Base-by-base conservation (phyloP, 164 flowering plant genomes). In the Umbellularia californica region DNA sequence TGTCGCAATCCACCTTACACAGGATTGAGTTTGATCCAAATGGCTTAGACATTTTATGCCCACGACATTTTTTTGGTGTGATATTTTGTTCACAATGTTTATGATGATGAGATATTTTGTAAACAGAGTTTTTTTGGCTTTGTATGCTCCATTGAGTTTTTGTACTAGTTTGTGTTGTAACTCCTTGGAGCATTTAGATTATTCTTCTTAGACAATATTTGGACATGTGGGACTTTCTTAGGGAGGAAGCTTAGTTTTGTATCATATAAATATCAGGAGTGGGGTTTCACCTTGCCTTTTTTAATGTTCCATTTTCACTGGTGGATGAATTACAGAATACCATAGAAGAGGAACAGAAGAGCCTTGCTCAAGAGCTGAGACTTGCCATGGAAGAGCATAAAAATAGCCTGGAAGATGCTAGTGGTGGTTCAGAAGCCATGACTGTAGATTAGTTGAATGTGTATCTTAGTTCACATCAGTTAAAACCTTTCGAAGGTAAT, bases 251-350 rank as follows among this genome's bases (percentile, higher is more conserved):
- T 58, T 47, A 6, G 3, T 6, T 19, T 47, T 41, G 20, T 71
- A 12, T 24, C 9, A 55, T 15, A 22, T 15, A 25, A 30, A 58
- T 52, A 15, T 71, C 47, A 19, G 11, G 27, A 41, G 35, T 69
- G 27, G 11, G 25, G 52, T 50, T 63, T 23, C 70, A 3, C 66
- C 14, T 67, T 28, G 28, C 33, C n/a, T 30, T 67, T 24, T 67
- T 27, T 10, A 17, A 28, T 17, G 60, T 55, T 80, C 33, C n/a
- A 19, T 69, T 71, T 78, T 41, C 72, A 66, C 89, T 93, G 99
- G 99, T 95, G 70, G 99, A 95, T 85, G 99, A 95, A 83, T 81
- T 95, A 81, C 99, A 95, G 83, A 91, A 82, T 68, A 92, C 94
- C 28, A 92, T 95, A 75, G 99, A 95, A 80, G 98, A 90, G 47